Conservation (phyloP, 768 basidiomycete genomes). For the Trametes cingulata region DNA sequence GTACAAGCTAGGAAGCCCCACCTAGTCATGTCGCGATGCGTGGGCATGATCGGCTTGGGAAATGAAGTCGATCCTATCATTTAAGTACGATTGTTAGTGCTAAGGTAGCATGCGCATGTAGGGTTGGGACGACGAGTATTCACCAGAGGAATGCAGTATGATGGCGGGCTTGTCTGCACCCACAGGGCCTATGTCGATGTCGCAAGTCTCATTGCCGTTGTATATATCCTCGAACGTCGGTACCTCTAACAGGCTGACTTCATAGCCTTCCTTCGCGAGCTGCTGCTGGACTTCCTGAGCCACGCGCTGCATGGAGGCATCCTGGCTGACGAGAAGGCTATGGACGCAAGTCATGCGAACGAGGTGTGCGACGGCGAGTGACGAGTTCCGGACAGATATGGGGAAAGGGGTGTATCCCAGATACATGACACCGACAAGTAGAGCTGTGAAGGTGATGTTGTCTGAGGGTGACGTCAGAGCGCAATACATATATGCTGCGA, state of each 20-base stretch:
- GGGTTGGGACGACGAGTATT: background rate
- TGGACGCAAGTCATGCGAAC: constrained; percentile 25
- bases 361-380: constrained; percentile 38
- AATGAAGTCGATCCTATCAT: constrained; percentile 32
- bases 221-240: constrained; percentile 25
- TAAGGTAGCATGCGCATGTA: too few species aligned
- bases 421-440: constrained; percentile 22
- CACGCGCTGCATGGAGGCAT: constrained; percentile 23
- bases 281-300: constrained; percentile 19
- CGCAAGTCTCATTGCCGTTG: background rate
- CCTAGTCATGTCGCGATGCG: constrained; percentile 19
- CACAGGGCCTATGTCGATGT: background rate
- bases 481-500: too few species aligned
- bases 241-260: constrained; percentile 15
- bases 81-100: too few species aligned
- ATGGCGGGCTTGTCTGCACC: background rate
- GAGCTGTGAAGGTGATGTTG: constrained; percentile 17
- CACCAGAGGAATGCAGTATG: constrained; percentile 26
- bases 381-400: constrained; percentile 37
- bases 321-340: constrained; percentile 27
- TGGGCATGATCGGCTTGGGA: constrained; percentile 30
- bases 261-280: constrained; percentile 6
- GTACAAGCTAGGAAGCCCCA: constrained; percentile 18
- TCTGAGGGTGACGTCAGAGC: constrained; percentile 25
- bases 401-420: constrained; percentile 33